Conservation (phyloP, 202 grass and related monocot genomes). For the Panicum hallii region DNA sequence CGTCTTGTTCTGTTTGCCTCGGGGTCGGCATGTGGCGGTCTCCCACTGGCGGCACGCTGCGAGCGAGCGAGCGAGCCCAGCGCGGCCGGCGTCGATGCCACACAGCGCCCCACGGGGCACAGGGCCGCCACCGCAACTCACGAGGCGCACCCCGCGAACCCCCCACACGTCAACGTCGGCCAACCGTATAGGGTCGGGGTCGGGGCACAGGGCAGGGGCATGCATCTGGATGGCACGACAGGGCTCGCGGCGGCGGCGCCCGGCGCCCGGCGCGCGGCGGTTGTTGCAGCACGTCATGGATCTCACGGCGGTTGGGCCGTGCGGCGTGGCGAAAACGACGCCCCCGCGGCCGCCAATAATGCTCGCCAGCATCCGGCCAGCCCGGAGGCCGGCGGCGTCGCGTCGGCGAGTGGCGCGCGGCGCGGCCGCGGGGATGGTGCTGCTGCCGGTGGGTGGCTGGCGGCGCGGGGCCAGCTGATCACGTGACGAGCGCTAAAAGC, state of each 20-base stretch:
- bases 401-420: not conserved
- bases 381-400: not conserved
- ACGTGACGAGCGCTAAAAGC: slow-evolving; percentile 49
- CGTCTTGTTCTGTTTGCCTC: not conserved
- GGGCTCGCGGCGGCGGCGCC: not conserved
- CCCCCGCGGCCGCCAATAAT: not conserved
- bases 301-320: not conserved
- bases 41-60: not conserved
- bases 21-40: not conserved
- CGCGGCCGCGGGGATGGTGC: not conserved
- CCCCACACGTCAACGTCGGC: not conserved
- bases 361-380: not conserved
- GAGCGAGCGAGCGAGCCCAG: not conserved
- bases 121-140: not conserved
- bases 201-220: not conserved
- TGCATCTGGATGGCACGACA: not conserved
- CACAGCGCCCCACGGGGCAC: not conserved
- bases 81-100: not conserved
- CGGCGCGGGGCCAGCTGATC: slow-evolving; percentile 32
- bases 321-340: not conserved
- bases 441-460: slow-evolving; percentile 42
- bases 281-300: not conserved
- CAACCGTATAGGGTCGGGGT: not conserved
- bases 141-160: not conserved
- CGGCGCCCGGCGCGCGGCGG: not conserved